Evolutionary conservation across 257 asterid genomes (phyloP).

Genomic region (Marsdenia floribunda): DNA sequence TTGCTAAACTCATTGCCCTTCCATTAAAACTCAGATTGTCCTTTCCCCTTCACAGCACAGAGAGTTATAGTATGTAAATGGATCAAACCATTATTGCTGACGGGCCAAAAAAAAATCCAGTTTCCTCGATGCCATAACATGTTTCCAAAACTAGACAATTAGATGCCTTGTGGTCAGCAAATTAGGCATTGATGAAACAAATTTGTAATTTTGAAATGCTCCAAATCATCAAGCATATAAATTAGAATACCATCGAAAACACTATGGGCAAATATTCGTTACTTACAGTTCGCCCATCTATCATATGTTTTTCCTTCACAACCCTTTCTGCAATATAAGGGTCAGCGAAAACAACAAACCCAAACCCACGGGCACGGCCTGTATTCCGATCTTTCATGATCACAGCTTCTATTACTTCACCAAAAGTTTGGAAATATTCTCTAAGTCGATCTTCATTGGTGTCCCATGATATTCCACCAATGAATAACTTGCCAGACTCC

Average conservation of each 20-base stretch:
- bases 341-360: slow-evolving; percentile 76
- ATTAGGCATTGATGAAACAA: background rate
- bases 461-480: slow-evolving; percentile 99
- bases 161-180: background rate
- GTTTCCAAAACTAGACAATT: background rate
- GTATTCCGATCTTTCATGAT: slow-evolving; percentile 91
- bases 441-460: slow-evolving; percentile 78
- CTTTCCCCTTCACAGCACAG: background rate
- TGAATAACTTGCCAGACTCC: slow-evolving; percentile 73
- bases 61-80: background rate
- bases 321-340: slow-evolving; percentile 84
- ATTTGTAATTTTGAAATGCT: background rate
- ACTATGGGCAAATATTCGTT: slow-evolving; percentile 3
- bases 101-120: background rate
- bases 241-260: slow-evolving; percentile 10
- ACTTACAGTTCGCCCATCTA: slow-evolving; percentile 93
- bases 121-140: background rate
- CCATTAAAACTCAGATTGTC: background rate
- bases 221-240: background rate
- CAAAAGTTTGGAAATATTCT: slow-evolving; percentile 71
- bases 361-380: slow-evolving; percentile 97
- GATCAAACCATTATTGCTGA: background rate
- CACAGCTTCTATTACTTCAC: slow-evolving; percentile 81
- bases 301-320: slow-evolving; percentile 69
- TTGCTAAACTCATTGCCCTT: background rate